Evolutionary conservation across 164 flowering plant species (phyloP).

Genomic region (Euptelea pleiosperma): DNA sequence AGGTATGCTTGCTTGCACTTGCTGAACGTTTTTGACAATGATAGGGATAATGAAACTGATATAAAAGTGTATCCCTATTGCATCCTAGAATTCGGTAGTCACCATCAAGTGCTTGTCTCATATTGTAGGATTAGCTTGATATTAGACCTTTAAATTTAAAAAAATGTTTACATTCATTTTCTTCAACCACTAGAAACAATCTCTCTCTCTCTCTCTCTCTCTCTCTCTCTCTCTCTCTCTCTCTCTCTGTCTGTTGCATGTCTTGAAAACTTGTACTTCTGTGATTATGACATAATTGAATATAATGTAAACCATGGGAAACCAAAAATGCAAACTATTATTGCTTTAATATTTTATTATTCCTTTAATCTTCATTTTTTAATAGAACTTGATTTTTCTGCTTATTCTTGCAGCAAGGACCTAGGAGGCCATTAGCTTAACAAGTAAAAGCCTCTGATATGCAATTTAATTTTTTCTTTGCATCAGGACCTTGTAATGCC

Average conservation of each 20-base stretch:
- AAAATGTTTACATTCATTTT: not conserved
- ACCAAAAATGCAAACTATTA: no score
- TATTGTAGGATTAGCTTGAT: no score
- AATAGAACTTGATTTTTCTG: not conserved
- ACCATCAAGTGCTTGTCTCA: no score
- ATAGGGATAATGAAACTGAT: not conserved
- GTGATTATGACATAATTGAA: no score
- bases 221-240: no score
- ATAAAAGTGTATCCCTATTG: not conserved
- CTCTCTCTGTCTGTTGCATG: no score
- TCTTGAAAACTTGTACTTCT: no score
- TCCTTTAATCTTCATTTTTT: not conserved
- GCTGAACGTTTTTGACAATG: not conserved
- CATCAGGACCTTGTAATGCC: conserved; percentile 24
- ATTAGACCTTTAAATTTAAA: not conserved
- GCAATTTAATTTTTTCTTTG: not conserved
- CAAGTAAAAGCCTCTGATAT: conserved; percentile 1
- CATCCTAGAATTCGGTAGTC: not conserved
- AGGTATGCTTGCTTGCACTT: conserved; percentile 24
- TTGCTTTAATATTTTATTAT: not conserved
- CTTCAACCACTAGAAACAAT: no score
- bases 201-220: no score
- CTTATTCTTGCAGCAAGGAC: not conserved
- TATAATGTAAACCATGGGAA: no score
- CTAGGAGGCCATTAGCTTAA: not conserved